Evolutionary conservation across 306 rosid species (phyloP).

Genomic region (Pterocarpus macrocarpus): DNA sequence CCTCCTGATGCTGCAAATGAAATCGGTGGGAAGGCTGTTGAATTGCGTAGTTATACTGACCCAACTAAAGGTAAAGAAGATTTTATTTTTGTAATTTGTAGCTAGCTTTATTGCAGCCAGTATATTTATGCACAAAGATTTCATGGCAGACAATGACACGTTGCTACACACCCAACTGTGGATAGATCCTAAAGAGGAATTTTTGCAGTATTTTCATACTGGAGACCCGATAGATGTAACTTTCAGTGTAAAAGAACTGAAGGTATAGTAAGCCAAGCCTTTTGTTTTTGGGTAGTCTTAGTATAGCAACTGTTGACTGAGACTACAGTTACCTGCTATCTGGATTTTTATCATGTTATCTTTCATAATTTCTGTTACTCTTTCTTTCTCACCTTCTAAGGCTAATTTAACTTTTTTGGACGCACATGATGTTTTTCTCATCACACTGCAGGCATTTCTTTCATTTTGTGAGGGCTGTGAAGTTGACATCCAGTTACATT

Average conservation of each 20-base stretch:
- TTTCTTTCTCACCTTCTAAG: constrained; percentile 13
- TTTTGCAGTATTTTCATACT: constrained; percentile 79
- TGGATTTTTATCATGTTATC: constrained; percentile 16
- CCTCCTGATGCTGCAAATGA: constrained; percentile 82
- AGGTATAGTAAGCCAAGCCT: constrained; percentile 62
- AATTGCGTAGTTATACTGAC: constrained; percentile 91
- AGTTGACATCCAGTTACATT: constrained; percentile 83
- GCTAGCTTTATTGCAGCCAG: constrained; percentile 25
- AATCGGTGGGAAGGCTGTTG: constrained; percentile 94
- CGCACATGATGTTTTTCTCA: constrained; percentile 31
- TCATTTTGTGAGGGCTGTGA: constrained; percentile 95
- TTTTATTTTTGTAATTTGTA: constrained; percentile 10
- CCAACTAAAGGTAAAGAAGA: constrained; percentile 84
- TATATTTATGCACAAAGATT: constrained; percentile 43
- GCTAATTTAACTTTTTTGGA: constrained; percentile 3
- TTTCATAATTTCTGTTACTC: constrained; percentile 17
- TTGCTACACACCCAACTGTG: constrained; percentile 89
- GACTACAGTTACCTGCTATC: constrained; percentile 32
- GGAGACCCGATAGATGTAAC: constrained; percentile 95
- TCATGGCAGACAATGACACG: constrained; percentile 77
- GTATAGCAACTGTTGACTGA: constrained; percentile 26
- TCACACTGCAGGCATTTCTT: constrained; percentile 86
- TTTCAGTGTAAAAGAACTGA: constrained; percentile 90
- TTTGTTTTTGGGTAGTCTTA: constrained; percentile 37
- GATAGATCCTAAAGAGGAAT: constrained; percentile 97